Base-by-base conservation (phyloP, 2,329 filamentous ascomycete species). In the Penicillium brasilianum region DNA sequence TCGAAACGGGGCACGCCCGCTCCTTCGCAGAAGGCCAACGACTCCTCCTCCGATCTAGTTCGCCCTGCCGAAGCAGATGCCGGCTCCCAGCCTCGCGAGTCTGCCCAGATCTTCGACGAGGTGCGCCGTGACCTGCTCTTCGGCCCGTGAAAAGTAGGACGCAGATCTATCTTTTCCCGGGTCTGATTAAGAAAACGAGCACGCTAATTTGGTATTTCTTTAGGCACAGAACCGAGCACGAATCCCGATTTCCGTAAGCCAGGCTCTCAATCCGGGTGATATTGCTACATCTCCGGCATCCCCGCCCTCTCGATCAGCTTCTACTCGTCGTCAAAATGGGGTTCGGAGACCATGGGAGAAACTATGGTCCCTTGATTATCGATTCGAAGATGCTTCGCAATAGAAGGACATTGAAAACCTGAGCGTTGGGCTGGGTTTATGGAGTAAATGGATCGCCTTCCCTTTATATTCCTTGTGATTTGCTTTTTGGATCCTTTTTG, bases 1-100 rank as follows among this genome's bases (percentile, higher is more conserved):
- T 96, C 91, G 60, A 93, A 90, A 77, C 93, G 92, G 74, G 89
- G 90, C 37, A 69, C 71, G 0, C 68, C 73, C 1, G 67, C 67
- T 1, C 73, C 74, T 1, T 70, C 73, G 3, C 65, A 74, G 30
- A 72, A 69, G 28, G 67, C 69, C 43, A 69, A 72, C 37, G 75
- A 78, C 54, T 77, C 77, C 13, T 64, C 69, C 11, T 69, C 71
- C 13, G 77, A 80, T 59, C 72, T 75, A 36, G 71, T 72, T 28
- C 72, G 76, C 30, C 70, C 72, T 18, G 71, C 72, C 16, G 76
- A 79, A 52, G 72, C 71, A 34, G 77, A 79, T 57, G 51, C 71
- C 56, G 66, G 69, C 61, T 70, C 70, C 41, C 71, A 71, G 63
- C 71, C 68, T 55, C 73, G 77, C 60, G 79, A 79, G 64, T 66